Evolutionary conservation across 2,329 filamentous ascomycete genomes (phyloP).

Genomic region (Monosporascus sp.): DNA sequence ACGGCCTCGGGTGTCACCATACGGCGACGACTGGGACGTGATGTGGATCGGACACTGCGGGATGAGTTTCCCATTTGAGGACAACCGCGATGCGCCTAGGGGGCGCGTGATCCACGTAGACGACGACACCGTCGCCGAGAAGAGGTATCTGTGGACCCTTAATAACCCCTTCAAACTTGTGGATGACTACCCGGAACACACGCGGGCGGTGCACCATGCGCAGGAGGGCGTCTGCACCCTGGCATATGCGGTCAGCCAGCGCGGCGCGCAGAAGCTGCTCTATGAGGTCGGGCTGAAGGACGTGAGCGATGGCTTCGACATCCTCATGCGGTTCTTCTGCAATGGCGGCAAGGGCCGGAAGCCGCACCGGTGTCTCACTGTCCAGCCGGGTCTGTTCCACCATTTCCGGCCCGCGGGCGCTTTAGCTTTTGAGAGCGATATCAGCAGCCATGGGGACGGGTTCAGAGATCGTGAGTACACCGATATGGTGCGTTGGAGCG

Average conservation of each 20-base stretch:
- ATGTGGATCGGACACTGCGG: slow-evolving; percentile 45
- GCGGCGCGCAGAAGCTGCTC: slow-evolving; percentile 34
- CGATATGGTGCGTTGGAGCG: slow-evolving; percentile 33
- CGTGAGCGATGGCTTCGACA: slow-evolving; percentile 33
- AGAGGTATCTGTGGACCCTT: slow-evolving; percentile 22
- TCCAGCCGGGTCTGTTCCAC: slow-evolving; percentile 38
- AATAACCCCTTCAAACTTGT: slow-evolving; percentile 29
- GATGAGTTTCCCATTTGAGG: slow-evolving; percentile 18
- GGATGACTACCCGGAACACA: slow-evolving; percentile 32
- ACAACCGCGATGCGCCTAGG: slow-evolving; percentile 9
- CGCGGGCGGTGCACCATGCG: slow-evolving; percentile 34
- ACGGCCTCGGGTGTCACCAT: slow-evolving; percentile 30
- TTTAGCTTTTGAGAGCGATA: slow-evolving; percentile 26
- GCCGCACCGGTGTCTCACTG: slow-evolving; percentile 31
- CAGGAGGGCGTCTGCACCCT: slow-evolving; percentile 31
- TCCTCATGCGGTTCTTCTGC: slow-evolving; percentile 39
- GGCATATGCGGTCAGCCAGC: slow-evolving; percentile 38
- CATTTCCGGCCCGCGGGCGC: slow-evolving; percentile 35
- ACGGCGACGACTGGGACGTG: slow-evolving; percentile 44
- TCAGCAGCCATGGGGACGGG: slow-evolving; percentile 21
- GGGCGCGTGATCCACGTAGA: slow-evolving; percentile 21
- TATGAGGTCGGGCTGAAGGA: slow-evolving; percentile 35
- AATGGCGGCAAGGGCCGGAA: slow-evolving; percentile 28
- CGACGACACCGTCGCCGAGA: slow-evolving; percentile 28
- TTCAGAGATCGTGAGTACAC: slow-evolving; percentile 23